Evolutionary conservation across 176 grass and related monocot species (phyloP), one percentile per base, ranked within the genome.

Genomic region (Oryza glaberrima): DNA sequence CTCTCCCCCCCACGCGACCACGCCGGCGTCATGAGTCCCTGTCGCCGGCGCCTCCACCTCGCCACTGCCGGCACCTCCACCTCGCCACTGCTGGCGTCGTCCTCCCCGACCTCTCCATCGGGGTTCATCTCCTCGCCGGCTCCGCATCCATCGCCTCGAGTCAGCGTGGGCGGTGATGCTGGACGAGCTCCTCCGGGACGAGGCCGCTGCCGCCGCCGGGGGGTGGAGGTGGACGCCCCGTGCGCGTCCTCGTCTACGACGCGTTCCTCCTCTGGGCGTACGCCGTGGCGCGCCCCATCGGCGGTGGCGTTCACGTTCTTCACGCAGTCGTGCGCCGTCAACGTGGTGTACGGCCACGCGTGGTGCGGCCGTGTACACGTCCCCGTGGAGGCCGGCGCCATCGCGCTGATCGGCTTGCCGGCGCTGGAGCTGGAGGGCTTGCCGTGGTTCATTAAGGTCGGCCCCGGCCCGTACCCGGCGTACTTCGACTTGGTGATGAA

Each of bases 271-370:
- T 84, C 17, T 95, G 94, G 91, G 88, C 87, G 46, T 82, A 25
- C 63, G 46, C 20, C 41, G 88, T 90, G 20, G 88, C 86, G 4
- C 70, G 58, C 8, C 22, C 52, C 0, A 79, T 81, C 54, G 90
- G 93, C 3, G 76, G 28, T 67, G 0, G 64, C 70, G 3, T 90
- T 11, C 0, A 75, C 92, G 17, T 97, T 97, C 84, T 91, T 94
- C 81, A 94, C 92, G 25, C 92, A 97, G 79, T 70, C 88, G 13
- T 92, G 92, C 72, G 86, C 88, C 28, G 92, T 93, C 0, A 86
- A 94, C 75, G 70, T 82, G 12, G 60, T 86, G 2, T 94, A 92
- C 75, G 86, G 65, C 0, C 95, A 93, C 79, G 84, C 82, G 43
- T 81, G 35, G 56, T 40, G 51, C 75, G 77, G 63, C 25, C 80